Conservation (phyloP, 2,329 filamentous ascomycete species). For the Septoria linicola region DNA sequence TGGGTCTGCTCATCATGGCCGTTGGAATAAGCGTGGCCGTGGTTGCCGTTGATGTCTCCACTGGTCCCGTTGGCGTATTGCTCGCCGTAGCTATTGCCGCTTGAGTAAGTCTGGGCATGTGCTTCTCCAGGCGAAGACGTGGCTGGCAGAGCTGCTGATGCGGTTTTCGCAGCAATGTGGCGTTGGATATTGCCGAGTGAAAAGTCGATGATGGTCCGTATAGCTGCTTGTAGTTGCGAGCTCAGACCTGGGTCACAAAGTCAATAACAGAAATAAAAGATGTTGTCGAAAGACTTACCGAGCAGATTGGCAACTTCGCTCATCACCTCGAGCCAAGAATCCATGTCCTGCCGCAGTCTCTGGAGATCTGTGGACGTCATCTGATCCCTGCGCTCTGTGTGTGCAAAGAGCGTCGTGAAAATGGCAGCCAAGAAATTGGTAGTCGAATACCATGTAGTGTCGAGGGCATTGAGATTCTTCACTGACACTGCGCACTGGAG, state of each 20-base stretch:
- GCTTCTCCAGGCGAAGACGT: slow-evolving; percentile 27
- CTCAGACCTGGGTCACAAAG: slow-evolving; percentile 40
- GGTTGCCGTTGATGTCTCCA: slow-evolving; percentile 10
- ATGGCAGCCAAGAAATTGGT: slow-evolving; percentile 71
- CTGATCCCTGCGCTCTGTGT: slow-evolving; percentile 65
- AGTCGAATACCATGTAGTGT: slow-evolving; percentile 75
- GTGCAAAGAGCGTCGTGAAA: slow-evolving; percentile 68
- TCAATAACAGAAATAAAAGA: neutral
- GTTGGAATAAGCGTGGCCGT: slow-evolving; percentile 25
- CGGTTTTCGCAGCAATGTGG: slow-evolving; percentile 44
- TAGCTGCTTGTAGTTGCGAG: slow-evolving; percentile 48
- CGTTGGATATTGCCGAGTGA: slow-evolving; percentile 50
- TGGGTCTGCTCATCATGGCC: slow-evolving; percentile 24
- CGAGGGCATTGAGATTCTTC: slow-evolving; percentile 64
- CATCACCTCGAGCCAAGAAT: slow-evolving; percentile 66
- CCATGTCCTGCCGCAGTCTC: slow-evolving; percentile 66
- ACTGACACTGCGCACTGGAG: slow-evolving; percentile 60
- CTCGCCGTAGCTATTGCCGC: slow-evolving; percentile 15
- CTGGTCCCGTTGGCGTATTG: slow-evolving; percentile 19
- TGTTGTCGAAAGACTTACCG: slow-evolving; percentile 52
- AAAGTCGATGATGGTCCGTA: slow-evolving; percentile 51
- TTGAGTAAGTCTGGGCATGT: slow-evolving; percentile 17
- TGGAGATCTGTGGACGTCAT: slow-evolving; percentile 60
- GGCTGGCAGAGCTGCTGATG: slow-evolving; percentile 44
- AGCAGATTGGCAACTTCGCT: slow-evolving; percentile 65